phyloP scores from a whole-genome alignment of 805 yeast genomes.

The Kurtzmaniella fragi region DNA sequence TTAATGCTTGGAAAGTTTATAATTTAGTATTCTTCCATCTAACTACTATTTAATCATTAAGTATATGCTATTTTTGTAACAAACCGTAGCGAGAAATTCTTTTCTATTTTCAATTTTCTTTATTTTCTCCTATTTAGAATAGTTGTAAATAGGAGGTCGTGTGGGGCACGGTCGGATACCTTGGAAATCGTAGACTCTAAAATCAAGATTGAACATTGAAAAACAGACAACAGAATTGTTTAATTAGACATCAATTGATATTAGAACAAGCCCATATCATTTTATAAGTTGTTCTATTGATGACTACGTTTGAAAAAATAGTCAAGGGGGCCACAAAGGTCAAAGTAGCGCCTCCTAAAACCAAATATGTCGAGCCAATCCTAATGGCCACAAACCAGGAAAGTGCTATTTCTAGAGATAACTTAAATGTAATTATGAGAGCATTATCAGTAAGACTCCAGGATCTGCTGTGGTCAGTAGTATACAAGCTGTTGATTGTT shows the following conservation, averaged over 20 bases:
- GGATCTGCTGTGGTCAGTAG: slow-evolving; percentile 88
- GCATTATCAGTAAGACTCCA: slow-evolving; percentile 57
- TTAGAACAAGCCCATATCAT: too few relatives aligned
- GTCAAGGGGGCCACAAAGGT: slow-evolving; percentile 56
- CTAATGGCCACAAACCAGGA: slow-evolving; percentile 53
- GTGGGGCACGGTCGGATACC: too few relatives aligned
- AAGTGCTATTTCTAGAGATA: slow-evolving; percentile 30
- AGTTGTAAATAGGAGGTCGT: too few relatives aligned
- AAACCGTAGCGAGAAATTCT: not conserved
- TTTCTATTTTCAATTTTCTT: not conserved
- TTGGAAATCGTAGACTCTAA: too few relatives aligned
- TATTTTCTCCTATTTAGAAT: not conserved
- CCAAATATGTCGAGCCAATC: slow-evolving; percentile 93
- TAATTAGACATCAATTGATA: too few relatives aligned
- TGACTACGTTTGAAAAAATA: slow-evolving; percentile 68
- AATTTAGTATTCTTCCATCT: too few relatives aligned
- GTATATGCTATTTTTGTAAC: too few relatives aligned
- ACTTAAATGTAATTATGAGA: slow-evolving; percentile 66
- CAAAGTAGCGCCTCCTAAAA: slow-evolving; percentile 93
- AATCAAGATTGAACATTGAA: too few relatives aligned
- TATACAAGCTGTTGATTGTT: slow-evolving; percentile 79
- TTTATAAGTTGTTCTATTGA: slow-evolving; percentile 9
- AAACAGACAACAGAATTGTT: too few relatives aligned
- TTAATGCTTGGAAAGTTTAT: too few relatives aligned
- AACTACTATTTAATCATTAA: too few relatives aligned